These are phyloP conservation scores for Phytophthora cajani DNA, from an alignment of 352 stramenopile genomes.

Conservation along the genomic window DNA sequence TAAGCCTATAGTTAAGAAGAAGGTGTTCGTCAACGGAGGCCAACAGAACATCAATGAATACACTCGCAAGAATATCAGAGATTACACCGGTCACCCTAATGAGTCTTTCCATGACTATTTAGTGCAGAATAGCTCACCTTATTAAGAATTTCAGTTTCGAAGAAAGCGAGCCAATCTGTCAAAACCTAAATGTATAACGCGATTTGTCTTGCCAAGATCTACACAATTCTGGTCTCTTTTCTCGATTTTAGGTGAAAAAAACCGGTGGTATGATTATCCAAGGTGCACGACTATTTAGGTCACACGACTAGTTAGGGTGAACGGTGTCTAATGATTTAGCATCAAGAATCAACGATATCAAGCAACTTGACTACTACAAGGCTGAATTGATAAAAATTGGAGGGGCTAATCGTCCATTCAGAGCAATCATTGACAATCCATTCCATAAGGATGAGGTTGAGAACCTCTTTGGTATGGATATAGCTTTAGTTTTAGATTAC, in stretches of 20 bases:
- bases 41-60: constrained; percentile 8
- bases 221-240: too few species aligned
- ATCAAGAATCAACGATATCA: not conserved
- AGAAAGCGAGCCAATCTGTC: too few species aligned
- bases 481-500: not conserved
- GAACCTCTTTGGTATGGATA: not conserved
- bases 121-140: too few species aligned
- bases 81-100: too few species aligned
- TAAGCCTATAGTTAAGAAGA: constrained; percentile 14
- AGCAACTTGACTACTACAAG: not conserved
- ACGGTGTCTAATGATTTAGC: too few species aligned
- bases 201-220: too few species aligned
- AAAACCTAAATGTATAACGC: too few species aligned
- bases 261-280: too few species aligned
- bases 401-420: not conserved
- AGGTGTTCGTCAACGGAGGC: constrained; percentile 1
- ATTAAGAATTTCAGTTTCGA: too few species aligned
- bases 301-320: too few species aligned
- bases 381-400: not conserved
- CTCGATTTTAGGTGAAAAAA: not conserved
- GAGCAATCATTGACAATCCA: not conserved
- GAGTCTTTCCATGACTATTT: too few species aligned
- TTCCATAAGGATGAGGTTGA: not conserved
- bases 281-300: too few species aligned
- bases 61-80: constrained; percentile 1